phyloP scores from a whole-genome alignment of 345 rosid genomes.

The Eucalyptus marginata region DNA sequence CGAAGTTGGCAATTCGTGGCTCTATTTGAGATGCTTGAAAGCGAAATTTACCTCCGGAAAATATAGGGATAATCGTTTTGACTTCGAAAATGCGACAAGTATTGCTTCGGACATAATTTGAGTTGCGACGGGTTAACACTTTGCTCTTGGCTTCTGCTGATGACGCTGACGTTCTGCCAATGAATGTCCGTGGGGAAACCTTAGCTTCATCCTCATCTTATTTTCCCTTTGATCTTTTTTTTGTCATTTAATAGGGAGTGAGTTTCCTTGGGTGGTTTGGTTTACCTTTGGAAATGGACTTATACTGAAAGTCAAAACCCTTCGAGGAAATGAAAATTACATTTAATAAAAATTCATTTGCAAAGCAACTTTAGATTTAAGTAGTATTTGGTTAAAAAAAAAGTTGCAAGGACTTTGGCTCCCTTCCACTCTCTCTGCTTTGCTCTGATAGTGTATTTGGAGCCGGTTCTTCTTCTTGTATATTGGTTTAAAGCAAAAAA shows the following conservation, averaged over 20 bases:
- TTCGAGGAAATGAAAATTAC: too few species aligned
- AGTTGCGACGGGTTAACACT: not conserved
- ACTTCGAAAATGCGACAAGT: not conserved
- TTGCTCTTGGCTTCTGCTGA: not conserved
- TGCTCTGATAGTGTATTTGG: too few species aligned
- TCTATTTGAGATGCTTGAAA: not conserved
- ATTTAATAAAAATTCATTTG: too few species aligned
- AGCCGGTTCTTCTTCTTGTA: too few species aligned
- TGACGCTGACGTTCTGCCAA: not conserved
- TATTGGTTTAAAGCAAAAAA: too few species aligned
- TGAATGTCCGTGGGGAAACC: not conserved
- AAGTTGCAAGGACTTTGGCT: too few species aligned
- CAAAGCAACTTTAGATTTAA: not conserved
- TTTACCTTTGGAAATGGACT: too few species aligned
- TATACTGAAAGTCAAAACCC: too few species aligned
- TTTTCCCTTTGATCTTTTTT: not conserved
- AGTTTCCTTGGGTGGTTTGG: not conserved
- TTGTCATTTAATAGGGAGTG: not conserved
- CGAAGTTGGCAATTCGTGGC: not conserved
- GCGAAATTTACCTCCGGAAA: not conserved
- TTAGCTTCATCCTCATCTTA: not conserved
- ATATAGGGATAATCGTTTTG: not conserved
- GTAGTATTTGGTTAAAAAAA: not conserved
- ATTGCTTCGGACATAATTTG: not conserved
- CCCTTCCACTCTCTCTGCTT: too few species aligned